Conservation (phyloP, 495 filamentous ascomycete genomes). For the Echria macrotheca region DNA sequence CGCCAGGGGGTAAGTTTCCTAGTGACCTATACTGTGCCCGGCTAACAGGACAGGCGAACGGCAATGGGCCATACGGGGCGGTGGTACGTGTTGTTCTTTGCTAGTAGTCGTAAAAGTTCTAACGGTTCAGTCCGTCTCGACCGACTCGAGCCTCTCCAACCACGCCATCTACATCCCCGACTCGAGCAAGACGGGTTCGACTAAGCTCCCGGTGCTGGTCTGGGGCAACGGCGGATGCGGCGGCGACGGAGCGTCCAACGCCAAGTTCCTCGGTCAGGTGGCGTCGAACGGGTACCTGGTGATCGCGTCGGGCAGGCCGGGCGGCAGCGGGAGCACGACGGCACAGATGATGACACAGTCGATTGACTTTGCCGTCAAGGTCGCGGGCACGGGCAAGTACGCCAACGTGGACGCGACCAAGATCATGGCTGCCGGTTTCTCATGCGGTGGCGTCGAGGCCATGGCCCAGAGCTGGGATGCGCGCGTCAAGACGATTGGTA, state of each 20-base stretch:
- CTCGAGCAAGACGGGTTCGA: conserved; percentile 4
- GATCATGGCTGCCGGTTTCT: conserved; percentile 21
- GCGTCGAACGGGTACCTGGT: conserved; percentile 25
- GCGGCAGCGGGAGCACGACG: conserved; percentile 19
- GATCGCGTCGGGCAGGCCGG: conserved; percentile 23
- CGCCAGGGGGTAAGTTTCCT: too few species aligned
- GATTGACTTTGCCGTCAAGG: conserved; percentile 26
- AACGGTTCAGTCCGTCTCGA: background rate
- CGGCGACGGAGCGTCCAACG: conserved; percentile 7
- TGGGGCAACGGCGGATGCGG: conserved; percentile 29
- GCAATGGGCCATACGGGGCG: background rate
- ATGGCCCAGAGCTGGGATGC: conserved; percentile 16
- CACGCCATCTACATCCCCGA: conserved; percentile 24
- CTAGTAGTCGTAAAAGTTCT: conserved; percentile 11
- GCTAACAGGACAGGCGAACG: background rate
- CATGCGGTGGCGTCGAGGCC: conserved; percentile 28
- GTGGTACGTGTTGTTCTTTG: background rate
- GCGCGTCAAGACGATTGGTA: conserved; percentile 19
- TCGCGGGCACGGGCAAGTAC: conserved; percentile 26
- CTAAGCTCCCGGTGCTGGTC: conserved; percentile 24
- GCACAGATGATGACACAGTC: conserved; percentile 12
- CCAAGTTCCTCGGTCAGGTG: conserved; percentile 12
- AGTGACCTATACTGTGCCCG: too few species aligned
- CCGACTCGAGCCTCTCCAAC: conserved; percentile 15
- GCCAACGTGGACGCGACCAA: conserved; percentile 22